Base-by-base conservation (phyloP, 2,329 filamentous ascomycete species). In the Monosporascus sp. region DNA sequence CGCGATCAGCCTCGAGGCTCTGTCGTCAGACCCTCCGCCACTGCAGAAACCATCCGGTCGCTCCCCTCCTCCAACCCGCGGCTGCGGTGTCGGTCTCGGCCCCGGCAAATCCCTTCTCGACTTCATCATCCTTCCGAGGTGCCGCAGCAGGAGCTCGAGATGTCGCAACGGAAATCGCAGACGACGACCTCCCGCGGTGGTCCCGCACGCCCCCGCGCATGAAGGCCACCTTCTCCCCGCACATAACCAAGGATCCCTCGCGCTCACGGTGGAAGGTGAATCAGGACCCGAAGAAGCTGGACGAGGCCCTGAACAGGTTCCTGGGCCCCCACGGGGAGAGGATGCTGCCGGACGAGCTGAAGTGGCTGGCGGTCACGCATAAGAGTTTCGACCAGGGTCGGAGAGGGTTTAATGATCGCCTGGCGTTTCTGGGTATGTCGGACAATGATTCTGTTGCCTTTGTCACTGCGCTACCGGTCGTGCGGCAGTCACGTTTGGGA, bases 351-450 rank as follows among this genome's bases (percentile, higher is more conserved):
- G 92, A 97, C 17, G 93, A 99, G 74, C 79, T 94, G 57, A 97
- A 97, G 75, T 99, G 94, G 94, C 77, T 97, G 65, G 92, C 92
- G 31, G 83, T 99, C 52, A 99, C 94, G 60, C 94, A 97, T 72
- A 97, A 97, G 82, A 97, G 91, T 73, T 97, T 96, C 67, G 93
- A 99, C 69, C 91, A 97, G 67, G 94, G 92, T 50, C 80, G 90
- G 66, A 86, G 92, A 77, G 93, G 93, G 1, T 96, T 93, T 75
- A 99, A 99, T 70, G 93, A 97, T 66, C 83, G 90, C 57, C 76
- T 99, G 71, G 89, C 91, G n/a, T 91, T 89, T 66, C 76, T 96
- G 51, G 93, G 90, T 95, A 81, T 47, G 74, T 63, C 24, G 25
- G 9, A 35, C n/a, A 9, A 43, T 2, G 18, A 11, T 18, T 24